Evolutionary conservation across 2,329 filamentous ascomycete species (phyloP), one percentile per base, ranked within the genome.

Genomic region (Sarocladium kiliense): DNA sequence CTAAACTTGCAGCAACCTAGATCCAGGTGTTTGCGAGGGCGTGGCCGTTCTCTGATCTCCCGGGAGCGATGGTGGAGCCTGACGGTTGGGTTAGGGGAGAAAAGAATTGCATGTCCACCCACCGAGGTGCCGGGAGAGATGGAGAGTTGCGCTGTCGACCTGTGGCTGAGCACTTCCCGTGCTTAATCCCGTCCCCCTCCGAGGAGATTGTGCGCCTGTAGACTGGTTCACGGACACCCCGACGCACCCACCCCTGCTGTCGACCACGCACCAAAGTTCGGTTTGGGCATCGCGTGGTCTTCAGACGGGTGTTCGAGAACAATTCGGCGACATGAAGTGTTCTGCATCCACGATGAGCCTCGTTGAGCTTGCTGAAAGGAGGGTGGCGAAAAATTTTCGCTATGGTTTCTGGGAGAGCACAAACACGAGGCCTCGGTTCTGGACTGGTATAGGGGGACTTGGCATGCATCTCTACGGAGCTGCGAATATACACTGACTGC

Each of bases 61-160:
- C 18, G 11, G 18, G 16, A 14, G 3, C 6, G 16, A 3, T 14
- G 44, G 54, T 36, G 54, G 32, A 25, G 39, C 21, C 21, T 26
- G 18, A 19, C 44, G 19, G n/a, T 53, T 56, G 54, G 47, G 54
- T 53, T 56, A 53, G 54, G 54, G 54, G 37, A 56, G 25, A 50
- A n/a, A n/a, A 44, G 41, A 27, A 36, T 54, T 41, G 19, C 7
- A 9, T 41, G 37, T 16, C 37, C 18, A 18, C 37, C 37, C 7
- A 18, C 7, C 37, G 18, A 9, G 37, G 18, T 41, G 14, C 18
- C 18, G n/a, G 18, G 37, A 16, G 37, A 19, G 37, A 41, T 41
- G 18, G n/a, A n/a, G n/a, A n/a, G n/a, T n/a, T n/a, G 14, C 37
- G 37, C 14, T 41, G 37, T 18, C 19, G 39, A 7, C n/a, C 39